A percentile compares a stretch with the other conserved stretches of the same genome.
These are phyloP conservation scores for Apostasia ramifera DNA, from an alignment of 106 monocot genomes.

Conservation along the genomic window DNA sequence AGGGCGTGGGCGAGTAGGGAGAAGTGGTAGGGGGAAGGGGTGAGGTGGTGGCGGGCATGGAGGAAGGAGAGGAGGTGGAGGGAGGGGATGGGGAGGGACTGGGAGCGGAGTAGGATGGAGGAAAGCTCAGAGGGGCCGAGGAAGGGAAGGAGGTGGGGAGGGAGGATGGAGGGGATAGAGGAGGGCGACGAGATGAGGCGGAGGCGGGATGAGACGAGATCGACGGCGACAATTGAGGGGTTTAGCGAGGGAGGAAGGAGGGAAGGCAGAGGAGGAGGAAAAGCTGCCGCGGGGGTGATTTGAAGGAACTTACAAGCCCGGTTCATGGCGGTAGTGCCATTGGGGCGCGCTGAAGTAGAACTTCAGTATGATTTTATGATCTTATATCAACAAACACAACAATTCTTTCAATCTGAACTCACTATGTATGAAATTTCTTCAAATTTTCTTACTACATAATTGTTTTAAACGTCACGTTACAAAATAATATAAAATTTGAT, in stretches of 20 bases:
- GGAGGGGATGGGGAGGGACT: conserved; percentile 43
- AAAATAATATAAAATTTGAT: too few relatives aligned
- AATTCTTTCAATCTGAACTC: too few relatives aligned
- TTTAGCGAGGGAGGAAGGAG: conserved; percentile 19
- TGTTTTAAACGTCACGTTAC: too few relatives aligned
- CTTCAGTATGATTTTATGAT: too few relatives aligned
- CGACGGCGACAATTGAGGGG: conserved; percentile 2
- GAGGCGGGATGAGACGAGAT: conserved; percentile 16
- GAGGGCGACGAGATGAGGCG: conserved; percentile 7
- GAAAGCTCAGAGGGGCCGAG: conserved; percentile 33
- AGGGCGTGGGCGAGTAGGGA: conserved; percentile 43
- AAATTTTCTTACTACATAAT: too few relatives aligned
- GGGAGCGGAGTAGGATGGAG: conserved; percentile 36
- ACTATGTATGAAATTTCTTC: too few relatives aligned
- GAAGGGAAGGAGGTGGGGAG: conserved; percentile 29
- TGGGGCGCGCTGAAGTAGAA: too few relatives aligned
- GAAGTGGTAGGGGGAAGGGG: conserved; percentile 20
- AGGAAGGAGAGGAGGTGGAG: conserved; percentile 42
- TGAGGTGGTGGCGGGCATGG: conserved; percentile 9
- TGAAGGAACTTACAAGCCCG: neutral
- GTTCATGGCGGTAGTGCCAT: neutral
- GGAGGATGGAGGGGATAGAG: conserved; percentile 8
- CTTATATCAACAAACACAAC: too few relatives aligned
- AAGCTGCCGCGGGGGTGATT: neutral
- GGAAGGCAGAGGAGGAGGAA: conserved; percentile 1